A percentile compares a stretch with the other conserved stretches of the same genome.
These are phyloP conservation scores for Lachnellula suecica DNA, from an alignment of 2,329 filamentous ascomycete genomes.

Conservation along the genomic window DNA sequence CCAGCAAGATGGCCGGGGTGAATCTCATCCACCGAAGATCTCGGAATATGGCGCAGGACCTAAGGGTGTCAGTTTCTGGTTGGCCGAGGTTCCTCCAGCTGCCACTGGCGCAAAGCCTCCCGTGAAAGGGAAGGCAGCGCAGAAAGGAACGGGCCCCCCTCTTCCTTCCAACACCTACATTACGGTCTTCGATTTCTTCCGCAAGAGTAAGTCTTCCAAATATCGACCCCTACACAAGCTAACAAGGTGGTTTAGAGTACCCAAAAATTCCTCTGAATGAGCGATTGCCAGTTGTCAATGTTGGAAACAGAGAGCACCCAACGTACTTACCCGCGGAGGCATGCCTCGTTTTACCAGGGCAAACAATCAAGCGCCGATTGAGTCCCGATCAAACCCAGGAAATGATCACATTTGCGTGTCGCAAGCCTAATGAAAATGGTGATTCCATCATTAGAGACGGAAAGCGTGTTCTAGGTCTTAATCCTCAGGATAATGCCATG, in stretches of 20 bases:
- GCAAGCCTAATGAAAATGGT: conserved; percentile 65
- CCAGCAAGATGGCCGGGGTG: conserved; percentile 34
- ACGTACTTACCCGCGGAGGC: conserved; percentile 67
- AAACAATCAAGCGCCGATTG: conserved; percentile 61
- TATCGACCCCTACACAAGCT: conserved; percentile 6
- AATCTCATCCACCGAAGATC: conserved; percentile 36
- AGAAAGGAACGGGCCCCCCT: conserved; percentile 32
- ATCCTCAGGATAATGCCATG: conserved; percentile 41
- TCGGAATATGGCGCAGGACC: conserved; percentile 44
- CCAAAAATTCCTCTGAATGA: conserved; percentile 47
- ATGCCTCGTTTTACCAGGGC: conserved; percentile 62
- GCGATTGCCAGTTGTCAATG: conserved; percentile 60
- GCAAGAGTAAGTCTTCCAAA: conserved; percentile 33
- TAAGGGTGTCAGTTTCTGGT: conserved; percentile 54
- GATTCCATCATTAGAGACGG: conserved; percentile 61
- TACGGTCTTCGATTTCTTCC: conserved; percentile 57
- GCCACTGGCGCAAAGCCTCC: conserved; percentile 28
- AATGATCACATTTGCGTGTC: conserved; percentile 75
- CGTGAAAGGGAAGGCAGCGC: conserved; percentile 27
- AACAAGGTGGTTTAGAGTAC: conserved; percentile 53
- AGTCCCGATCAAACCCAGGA: conserved; percentile 57
- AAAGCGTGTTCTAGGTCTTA: conserved; percentile 56
- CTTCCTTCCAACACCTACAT: conserved; percentile 41
- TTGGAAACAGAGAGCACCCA: conserved; percentile 56
- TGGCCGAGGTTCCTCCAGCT: conserved; percentile 34